phyloP scores from a whole-genome alignment of 2,329 filamentous ascomycete genomes.

The Fusarium sublunatum region DNA sequence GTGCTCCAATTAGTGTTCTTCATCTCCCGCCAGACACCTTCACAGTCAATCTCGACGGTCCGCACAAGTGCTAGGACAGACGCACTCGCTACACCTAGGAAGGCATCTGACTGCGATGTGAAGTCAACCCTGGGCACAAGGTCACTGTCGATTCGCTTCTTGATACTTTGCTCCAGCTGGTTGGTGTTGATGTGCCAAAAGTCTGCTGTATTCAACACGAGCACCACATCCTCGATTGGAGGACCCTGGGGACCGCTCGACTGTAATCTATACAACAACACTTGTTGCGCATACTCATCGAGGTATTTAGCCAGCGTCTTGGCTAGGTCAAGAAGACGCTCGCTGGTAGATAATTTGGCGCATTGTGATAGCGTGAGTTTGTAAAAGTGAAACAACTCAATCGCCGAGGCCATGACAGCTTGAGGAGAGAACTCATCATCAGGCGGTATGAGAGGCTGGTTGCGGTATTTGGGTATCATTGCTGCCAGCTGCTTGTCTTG shows the following conservation, averaged over 20 bases:
- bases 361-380: conserved; percentile 93
- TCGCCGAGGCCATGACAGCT: conserved; percentile 90
- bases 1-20: conserved; percentile 94
- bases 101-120: conserved; percentile 92
- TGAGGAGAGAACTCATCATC: conserved; percentile 95
- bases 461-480: conserved; percentile 89
- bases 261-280: conserved; percentile 78
- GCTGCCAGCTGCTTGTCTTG: conserved; percentile 88
- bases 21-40: conserved; percentile 96
- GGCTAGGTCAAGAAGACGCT: conserved; percentile 84
- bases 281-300: conserved; percentile 94
- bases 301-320: conserved; percentile 91
- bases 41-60: conserved; percentile 83
- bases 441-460: conserved; percentile 79
- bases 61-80: conserved; percentile 86
- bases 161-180: conserved; percentile 94
- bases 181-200: conserved; percentile 96
- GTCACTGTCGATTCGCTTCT: conserved; percentile 85
- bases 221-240: conserved; percentile 78
- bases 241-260: conserved; percentile 64
- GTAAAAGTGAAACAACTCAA: conserved; percentile 97
- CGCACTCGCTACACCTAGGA: conserved; percentile 92
- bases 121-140: conserved; percentile 82
- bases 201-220: conserved; percentile 95
- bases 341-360: conserved; percentile 93